Evolutionary conservation across 768 basidiomycete species (phyloP).

Genomic region (Auricularia auricula-judae): DNA sequence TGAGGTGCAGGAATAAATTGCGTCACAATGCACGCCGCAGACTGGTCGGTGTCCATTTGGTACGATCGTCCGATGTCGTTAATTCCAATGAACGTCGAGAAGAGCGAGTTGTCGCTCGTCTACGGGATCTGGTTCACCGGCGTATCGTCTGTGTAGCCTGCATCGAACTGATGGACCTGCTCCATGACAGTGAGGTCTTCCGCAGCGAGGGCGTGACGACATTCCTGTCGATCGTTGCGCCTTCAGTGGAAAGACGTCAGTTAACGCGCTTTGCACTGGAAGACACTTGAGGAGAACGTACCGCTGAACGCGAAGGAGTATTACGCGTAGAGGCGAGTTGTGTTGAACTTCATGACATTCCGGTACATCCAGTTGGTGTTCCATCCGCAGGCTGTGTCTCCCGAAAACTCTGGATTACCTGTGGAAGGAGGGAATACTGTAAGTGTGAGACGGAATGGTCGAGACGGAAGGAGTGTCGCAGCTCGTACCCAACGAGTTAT

Average conservation of each 20-base stretch:
- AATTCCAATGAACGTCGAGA: conserved; percentile 60
- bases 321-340: conserved; percentile 43
- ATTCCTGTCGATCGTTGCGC: not conserved
- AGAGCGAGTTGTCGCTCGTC: conserved; percentile 45
- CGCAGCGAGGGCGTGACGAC: conserved; percentile 41
- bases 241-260: conserved; percentile 4
- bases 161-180: conserved; percentile 47
- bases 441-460: no score
- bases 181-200: conserved; percentile 45
- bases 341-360: conserved; percentile 40
- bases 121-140: conserved; percentile 39
- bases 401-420: conserved; percentile 38
- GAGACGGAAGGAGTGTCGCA: no score
- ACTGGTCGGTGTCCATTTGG: not conserved
- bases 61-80: conserved; percentile 37
- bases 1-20: not conserved
- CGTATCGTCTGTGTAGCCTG: conserved; percentile 32
- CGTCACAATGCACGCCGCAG: not conserved
- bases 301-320: conserved; percentile 53
- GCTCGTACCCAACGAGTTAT: conserved; percentile 33
- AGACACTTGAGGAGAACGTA: conserved; percentile 34
- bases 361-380: conserved; percentile 45
- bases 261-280: conserved; percentile 45
- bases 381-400: conserved; percentile 38
- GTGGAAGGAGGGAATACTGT: no score